Evolutionary conservation across 2,329 filamentous ascomycete species (phyloP).

Genomic region (Thielaviopsis ethacetica): DNA sequence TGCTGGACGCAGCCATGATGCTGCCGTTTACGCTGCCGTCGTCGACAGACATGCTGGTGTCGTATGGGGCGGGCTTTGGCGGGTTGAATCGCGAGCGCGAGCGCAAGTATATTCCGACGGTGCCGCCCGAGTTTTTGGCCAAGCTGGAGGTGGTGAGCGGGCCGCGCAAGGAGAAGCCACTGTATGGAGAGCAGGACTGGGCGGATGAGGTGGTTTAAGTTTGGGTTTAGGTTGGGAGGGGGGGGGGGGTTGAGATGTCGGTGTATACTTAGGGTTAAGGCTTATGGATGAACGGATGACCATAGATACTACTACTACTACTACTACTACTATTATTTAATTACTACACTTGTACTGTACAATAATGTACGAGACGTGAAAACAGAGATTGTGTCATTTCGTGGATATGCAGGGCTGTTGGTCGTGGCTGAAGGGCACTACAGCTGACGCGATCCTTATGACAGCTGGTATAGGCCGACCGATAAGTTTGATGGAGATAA

Average conservation of each 20-base stretch:
- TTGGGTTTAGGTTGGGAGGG: background rate
- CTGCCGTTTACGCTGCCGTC: conserved; percentile 90
- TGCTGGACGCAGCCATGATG: conserved; percentile 81
- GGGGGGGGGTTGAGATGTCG: background rate
- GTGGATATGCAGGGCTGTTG: too few species aligned
- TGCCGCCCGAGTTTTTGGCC: conserved; percentile 81
- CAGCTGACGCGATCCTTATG: too few species aligned
- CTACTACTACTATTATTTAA: background rate
- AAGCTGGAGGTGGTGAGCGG: conserved; percentile 53
- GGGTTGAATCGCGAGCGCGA: conserved; percentile 83
- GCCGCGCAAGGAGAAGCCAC: conserved; percentile 30
- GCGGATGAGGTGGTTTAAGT: conserved; percentile 43
- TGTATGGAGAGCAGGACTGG: conserved; percentile 49
- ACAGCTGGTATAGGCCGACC: too few species aligned
- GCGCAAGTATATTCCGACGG: conserved; percentile 87
- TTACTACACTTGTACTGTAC: background rate
- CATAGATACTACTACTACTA: background rate
- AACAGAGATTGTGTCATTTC: too few species aligned
- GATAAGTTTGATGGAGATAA: too few species aligned
- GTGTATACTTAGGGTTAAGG: background rate
- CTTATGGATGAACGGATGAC: background rate
- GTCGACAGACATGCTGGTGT: conserved; percentile 92
- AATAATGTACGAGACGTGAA: too few species aligned
- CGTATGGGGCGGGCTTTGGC: conserved; percentile 86
- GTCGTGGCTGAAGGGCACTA: too few species aligned